Base-by-base conservation (phyloP, 2,329 filamentous ascomycete genomes). In the Cladophialophora exuberans region DNA sequence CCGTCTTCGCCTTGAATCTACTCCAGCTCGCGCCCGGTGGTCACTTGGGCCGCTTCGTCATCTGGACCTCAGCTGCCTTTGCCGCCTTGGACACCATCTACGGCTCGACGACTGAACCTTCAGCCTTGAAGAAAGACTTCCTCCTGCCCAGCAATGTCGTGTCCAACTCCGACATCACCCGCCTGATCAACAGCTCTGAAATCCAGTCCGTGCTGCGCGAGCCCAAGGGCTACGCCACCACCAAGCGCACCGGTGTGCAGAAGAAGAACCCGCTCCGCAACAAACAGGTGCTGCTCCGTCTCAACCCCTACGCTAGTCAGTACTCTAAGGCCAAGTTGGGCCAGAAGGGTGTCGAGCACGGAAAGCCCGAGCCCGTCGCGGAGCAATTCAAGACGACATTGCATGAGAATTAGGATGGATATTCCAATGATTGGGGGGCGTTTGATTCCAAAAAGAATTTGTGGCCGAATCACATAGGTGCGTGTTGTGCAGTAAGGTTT, bases 231-330 rank as follows among this genome's bases (percentile, higher is more conserved):
- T 85, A 88, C 68, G 85, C 90, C 73, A 79, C 86, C 73, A 95
- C 91, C 79, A 97, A 97, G 86, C 90, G 94, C 73, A 80, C 83
- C 67, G 80, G 83, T 72, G 90, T 96, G 67, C 93, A 97, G 86
- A 99, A 99, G 91, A 97, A 97, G 92, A 99, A 99, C 86, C 94
- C 94, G 72, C 91, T 99, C 68, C 84, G 83, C 80, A 99, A 99
- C 89, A 96, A 91, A 86, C 94, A 97, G 85, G 88, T 99, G 67
- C 85, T 97, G 79, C 89, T 99, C 74, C 89, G 94, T 72, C 89
- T 99, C 77, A 99, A 99, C 88, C 94, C 94, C 64, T 99, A 99
- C 80, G 93, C 94, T 68, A 83, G 87, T 69, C 86, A 89, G 62
- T 99, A 95, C 80, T 82, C 86, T 69, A 90, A 95, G 84, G 84